Evolutionary conservation across 2,329 filamentous ascomycete genomes (phyloP), one percentile per base, ranked within the genome.

Genomic region (Fusarium austroafricanum): DNA sequence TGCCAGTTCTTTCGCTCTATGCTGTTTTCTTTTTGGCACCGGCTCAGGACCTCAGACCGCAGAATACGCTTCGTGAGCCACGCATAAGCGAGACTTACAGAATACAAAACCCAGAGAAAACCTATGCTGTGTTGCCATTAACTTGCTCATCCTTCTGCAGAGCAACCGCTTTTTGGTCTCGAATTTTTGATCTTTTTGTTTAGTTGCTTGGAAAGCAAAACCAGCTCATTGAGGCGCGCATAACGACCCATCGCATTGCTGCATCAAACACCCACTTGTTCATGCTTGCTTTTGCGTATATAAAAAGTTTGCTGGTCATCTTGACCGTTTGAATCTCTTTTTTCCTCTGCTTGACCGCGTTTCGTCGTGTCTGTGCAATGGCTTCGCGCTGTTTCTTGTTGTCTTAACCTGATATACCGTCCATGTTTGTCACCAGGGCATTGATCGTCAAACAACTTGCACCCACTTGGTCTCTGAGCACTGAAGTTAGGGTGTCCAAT

Each of bases 221-320:
- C 37, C 58, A 43, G 37, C 11, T 15, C 46, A 66, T 73, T 52
- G 61, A 65, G 42, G 54, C 56, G 68, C 39, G 45, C 60, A 52
- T 56, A 51, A 57, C 21, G 44, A 49, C 55, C 53, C 57, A 71
- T 61, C 55, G 28, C 35, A 64, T 57, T 56, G 12, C 21, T 45
- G 40, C 65, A 58, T 68, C 62, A 54, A 56, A 44, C 61, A 68
- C 47, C 67, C 52, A 67, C 58, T 61, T 51, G 45, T 31, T 57
- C 35, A 31, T 66, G 46, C 38, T 73, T 73, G 68, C 71, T 73
- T 73, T 63, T 74, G 68, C 56, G 55, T 45, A 35, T 31, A 49
- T 65, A 60, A 67, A 68, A 55, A 69, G 35, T 61, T 58, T 64
- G 70, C 39, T 56, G 44, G 43, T 52, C 51, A 21, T 33, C 44